phyloP scores from a whole-genome alignment of 495 filamentous ascomycete genomes.

The Penicillium diatomitis region DNA sequence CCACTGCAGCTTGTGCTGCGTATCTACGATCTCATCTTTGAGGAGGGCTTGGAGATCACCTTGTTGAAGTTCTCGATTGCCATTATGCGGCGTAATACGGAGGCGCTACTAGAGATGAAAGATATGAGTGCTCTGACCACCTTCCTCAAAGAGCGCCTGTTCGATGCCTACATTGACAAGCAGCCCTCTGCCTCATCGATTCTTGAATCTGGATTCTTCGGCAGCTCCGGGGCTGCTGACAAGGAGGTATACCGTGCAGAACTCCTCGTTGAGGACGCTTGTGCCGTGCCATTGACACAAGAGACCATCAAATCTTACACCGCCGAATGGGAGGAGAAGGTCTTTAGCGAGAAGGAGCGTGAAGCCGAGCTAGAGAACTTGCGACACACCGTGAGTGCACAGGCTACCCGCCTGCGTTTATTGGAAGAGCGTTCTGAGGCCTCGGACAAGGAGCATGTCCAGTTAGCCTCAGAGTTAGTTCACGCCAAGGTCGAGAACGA shows the following conservation, averaged over 20 bases:
- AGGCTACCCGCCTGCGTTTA: slow-evolving; percentile 62
- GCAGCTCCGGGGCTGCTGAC: slow-evolving; percentile 77
- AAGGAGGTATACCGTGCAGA: slow-evolving; percentile 96
- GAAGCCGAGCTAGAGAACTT: slow-evolving; percentile 76
- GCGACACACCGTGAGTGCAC: slow-evolving; percentile 50
- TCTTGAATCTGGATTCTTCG: slow-evolving; percentile 95
- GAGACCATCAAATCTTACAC: slow-evolving; percentile 73
- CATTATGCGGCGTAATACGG: slow-evolving; percentile 87
- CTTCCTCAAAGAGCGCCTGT: slow-evolving; percentile 87
- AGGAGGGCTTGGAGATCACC: slow-evolving; percentile 81
- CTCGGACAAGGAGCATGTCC: slow-evolving; percentile 87
- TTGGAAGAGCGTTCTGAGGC: slow-evolving; percentile 85
- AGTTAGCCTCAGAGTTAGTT: slow-evolving; percentile 83
- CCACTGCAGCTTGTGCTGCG: slow-evolving; percentile 91
- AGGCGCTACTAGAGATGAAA: slow-evolving; percentile 69
- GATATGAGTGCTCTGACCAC: slow-evolving; percentile 82
- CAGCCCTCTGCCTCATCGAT: slow-evolving; percentile 78
- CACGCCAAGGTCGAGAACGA: slow-evolving; percentile 90
- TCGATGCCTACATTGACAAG: slow-evolving; percentile 95
- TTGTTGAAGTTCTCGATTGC: slow-evolving; percentile 91
- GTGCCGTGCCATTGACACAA: slow-evolving; percentile 73
- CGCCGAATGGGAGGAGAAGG: slow-evolving; percentile 85
- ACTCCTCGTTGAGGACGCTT: slow-evolving; percentile 86
- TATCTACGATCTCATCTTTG: slow-evolving; percentile 93
- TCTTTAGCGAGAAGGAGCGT: slow-evolving; percentile 63